Percentiles rank a stretch among this genome's conserved stretches.
Evolutionary conservation across 140 eudicot genomes (phyloP).

Genomic region (Flaveria floridana): DNA sequence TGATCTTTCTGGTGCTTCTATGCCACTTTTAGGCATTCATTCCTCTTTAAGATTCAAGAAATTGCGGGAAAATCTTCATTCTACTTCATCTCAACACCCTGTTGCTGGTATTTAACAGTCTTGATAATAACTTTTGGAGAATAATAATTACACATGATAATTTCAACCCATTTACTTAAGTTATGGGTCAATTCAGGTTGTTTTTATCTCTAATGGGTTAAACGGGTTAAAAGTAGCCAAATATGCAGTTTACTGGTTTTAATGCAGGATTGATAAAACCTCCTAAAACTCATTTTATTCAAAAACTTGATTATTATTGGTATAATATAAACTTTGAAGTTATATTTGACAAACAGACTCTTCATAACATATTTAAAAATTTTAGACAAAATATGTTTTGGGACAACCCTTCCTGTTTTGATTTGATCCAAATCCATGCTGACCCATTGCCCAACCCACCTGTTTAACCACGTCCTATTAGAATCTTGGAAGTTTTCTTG

Average conservation of each 20-base stretch:
- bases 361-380: neutral
- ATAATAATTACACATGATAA: neutral
- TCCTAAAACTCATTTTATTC: neutral
- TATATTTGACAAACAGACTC: neutral
- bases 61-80: constrained; percentile 53
- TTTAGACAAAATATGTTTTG: neutral
- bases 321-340: neutral
- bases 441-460: neutral
- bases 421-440: neutral
- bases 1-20: constrained; percentile 58
- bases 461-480: neutral
- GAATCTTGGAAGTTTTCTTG: constrained; percentile 19
- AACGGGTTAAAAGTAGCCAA: constrained; percentile 12
- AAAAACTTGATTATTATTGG: neutral
- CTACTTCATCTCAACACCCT: constrained; percentile 52
- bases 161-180: neutral
- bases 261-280: constrained; percentile 3
- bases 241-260: neutral
- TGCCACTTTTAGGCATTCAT: constrained; percentile 64
- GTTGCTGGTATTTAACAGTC: constrained; percentile 40
- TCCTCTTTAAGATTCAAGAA: constrained; percentile 68
- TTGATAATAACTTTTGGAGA: neutral
- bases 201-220: constrained; percentile 9
- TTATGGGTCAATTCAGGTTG: neutral
- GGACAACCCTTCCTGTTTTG: neutral